Conservation (phyloP, 192 early-diverging fungal species). For the Backusella morwellensis region DNA sequence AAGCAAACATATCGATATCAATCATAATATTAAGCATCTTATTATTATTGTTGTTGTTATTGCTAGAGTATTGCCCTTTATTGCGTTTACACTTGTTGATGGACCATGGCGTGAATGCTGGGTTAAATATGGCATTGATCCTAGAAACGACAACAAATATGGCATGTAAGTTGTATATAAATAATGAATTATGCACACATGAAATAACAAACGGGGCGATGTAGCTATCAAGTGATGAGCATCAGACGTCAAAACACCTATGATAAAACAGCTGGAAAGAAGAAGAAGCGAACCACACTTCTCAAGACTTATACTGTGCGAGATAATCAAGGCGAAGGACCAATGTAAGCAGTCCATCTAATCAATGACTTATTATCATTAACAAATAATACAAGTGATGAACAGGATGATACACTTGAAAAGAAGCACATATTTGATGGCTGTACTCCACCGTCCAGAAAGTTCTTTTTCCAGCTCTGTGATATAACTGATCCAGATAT, state of each 20-base stretch:
- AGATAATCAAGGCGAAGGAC: not conserved
- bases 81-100: constrained; percentile 35
- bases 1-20: not conserved
- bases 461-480: constrained; percentile 22
- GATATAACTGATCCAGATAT: constrained; percentile 35
- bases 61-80: not conserved
- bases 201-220: not conserved
- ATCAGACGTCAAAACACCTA: not conserved
- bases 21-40: too few species aligned
- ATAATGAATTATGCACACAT: too few species aligned
- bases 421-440: constrained; percentile 22
- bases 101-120: constrained; percentile 51
- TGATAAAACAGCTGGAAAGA: not conserved
- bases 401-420: not conserved
- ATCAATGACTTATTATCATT: too few species aligned
- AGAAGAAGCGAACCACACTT: not conserved
- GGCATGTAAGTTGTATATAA: constrained; percentile 8
- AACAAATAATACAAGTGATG: too few species aligned
- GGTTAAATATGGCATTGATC: constrained; percentile 47
- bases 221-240: not conserved
- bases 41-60: too few species aligned
- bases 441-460: not conserved
- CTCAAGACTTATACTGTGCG: not conserved
- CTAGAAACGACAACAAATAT: constrained; percentile 27
- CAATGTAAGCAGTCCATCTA: too few species aligned